These are phyloP conservation scores for Scheffersomyces titani DNA, from an alignment of 1,139 yeast species.

Conservation along the genomic window DNA sequence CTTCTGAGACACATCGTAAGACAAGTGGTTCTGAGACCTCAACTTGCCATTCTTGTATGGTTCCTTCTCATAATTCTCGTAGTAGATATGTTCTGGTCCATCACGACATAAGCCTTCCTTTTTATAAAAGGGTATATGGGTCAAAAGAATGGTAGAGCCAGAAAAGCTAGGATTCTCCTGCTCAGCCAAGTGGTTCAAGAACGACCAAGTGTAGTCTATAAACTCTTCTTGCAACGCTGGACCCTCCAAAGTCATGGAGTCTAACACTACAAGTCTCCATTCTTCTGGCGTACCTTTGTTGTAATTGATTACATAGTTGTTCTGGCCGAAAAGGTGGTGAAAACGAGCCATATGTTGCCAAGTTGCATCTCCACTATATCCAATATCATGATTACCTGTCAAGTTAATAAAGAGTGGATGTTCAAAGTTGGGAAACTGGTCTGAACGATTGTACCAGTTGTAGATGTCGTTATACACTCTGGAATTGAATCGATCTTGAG, in stretches of 20 bases:
- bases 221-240: conserved; percentile 82
- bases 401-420: conserved; percentile 71
- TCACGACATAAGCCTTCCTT: conserved; percentile 80
- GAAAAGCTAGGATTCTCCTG: conserved; percentile 49
- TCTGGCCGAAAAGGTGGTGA: conserved; percentile 72
- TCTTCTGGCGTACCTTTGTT: conserved; percentile 62
- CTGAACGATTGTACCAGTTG: conserved; percentile 58
- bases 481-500: conserved; percentile 46
- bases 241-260: conserved; percentile 84
- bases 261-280: conserved; percentile 84
- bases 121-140: conserved; percentile 90
- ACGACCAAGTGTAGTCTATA: conserved; percentile 66
- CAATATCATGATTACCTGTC: conserved; percentile 95
- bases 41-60: conserved; percentile 70
- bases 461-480: conserved; percentile 59
- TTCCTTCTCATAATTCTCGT: conserved; percentile 59
- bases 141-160: conserved; percentile 80
- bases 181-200: conserved; percentile 57
- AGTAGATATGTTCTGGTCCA: conserved; percentile 68
- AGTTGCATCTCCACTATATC: conserved; percentile 93
- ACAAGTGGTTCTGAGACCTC: conserved; percentile 85
- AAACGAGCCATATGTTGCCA: conserved; percentile 87
- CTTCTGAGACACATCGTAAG: conserved; percentile 62
- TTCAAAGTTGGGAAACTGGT: conserved; percentile 32
- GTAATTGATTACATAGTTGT: conserved; percentile 77